Base-by-base conservation (phyloP, 768 basidiomycete species). In the Trametes meyenii region DNA sequence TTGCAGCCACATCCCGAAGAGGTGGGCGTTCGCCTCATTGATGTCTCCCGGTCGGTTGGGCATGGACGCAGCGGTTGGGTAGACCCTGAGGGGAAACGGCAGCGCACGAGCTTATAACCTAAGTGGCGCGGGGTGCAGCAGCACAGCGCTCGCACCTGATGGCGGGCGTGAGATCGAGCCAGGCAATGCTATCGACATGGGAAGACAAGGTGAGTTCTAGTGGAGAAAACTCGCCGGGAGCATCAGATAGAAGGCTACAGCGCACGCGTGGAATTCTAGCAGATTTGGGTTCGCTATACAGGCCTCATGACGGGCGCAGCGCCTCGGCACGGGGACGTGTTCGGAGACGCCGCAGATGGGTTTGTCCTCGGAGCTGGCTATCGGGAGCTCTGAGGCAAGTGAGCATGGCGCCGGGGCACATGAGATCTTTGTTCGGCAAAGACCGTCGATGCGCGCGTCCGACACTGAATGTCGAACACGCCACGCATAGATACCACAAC, bases 41-140 rank as follows among this genome's bases (percentile, higher is more conserved):
- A 50, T 50, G 50, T 50, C 50, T 50, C 50, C 50, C n/a, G 50
- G 50, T 36, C 36, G 33, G 50, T 29, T 50, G 50, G 50, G 50
- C 50, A 50, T 50, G 29, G 50, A n/a, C 1, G 50, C 29, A 38
- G 50, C 35, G 50, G 35, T 33, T 50, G 50, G 50, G 35, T 50
- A 33, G 8, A 8, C 29, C 29, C 29, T 33, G 29, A n/a, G 29
- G 29, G 29, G 29, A 33, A 3, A 33, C 8, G 4, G 29, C 8
- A 33, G 29, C 29, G 29, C 29, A 8, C 29, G 29, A 33, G 29
- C 29, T 33, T 33, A 33, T 33, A 33, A 33, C 29, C 29, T 8
- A 33, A 33, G 29, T 33, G 4, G 29, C 29, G 3, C 29, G 29
- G 29, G 29, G 29, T 33, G 29, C 29, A 33, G 29, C 29, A 33